phyloP scores from a whole-genome alignment of 768 basidiomycete species.

The Macrolepiota fuliginosa region DNA sequence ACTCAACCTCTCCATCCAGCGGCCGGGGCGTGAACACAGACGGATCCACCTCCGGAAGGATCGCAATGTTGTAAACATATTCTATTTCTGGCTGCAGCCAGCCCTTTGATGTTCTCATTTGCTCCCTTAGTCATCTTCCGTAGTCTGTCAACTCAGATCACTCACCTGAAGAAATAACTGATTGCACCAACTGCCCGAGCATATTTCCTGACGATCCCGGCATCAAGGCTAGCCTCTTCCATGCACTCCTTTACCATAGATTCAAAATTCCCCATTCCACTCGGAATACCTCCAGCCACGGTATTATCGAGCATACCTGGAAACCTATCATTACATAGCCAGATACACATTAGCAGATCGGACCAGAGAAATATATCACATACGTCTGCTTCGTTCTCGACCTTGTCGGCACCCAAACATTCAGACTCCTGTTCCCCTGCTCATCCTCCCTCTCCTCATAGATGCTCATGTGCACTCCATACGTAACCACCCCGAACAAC shows the following conservation, averaged over 20 bases:
- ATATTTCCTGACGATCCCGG: slow-evolving; percentile 57
- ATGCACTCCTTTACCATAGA: slow-evolving; percentile 86
- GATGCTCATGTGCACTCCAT: slow-evolving; percentile 88
- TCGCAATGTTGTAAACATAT: slow-evolving; percentile 77
- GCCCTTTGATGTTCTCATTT: slow-evolving; percentile 52
- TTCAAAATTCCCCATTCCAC: slow-evolving; percentile 70
- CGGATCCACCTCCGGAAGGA: slow-evolving; percentile 53
- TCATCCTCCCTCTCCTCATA: slow-evolving; percentile 43
- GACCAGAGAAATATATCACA: slow-evolving; percentile 22
- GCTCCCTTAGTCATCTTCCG: not conserved
- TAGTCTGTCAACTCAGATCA: not conserved
- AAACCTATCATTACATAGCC: slow-evolving; percentile 44
- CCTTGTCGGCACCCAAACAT: slow-evolving; percentile 87
- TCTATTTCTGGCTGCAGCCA: slow-evolving; percentile 90
- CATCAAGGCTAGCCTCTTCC: slow-evolving; percentile 87
- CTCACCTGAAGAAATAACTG: slow-evolving; percentile 78
- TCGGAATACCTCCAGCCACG: slow-evolving; percentile 89
- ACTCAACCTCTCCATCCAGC: slow-evolving; percentile 91
- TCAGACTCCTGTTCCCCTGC: slow-evolving; percentile 39
- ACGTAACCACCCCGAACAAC: slow-evolving; percentile 87
- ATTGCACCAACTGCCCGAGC: slow-evolving; percentile 64
- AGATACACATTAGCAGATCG: not conserved
- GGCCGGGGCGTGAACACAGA: slow-evolving; percentile 64
- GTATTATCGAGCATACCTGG: slow-evolving; percentile 88
- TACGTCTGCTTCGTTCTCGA: slow-evolving; percentile 88